A percentile compares a stretch with the other conserved stretches of the same genome.
phyloP scores from a whole-genome alignment of 192 early-diverging fungal species.

The Umbelopsis ramanniana region DNA sequence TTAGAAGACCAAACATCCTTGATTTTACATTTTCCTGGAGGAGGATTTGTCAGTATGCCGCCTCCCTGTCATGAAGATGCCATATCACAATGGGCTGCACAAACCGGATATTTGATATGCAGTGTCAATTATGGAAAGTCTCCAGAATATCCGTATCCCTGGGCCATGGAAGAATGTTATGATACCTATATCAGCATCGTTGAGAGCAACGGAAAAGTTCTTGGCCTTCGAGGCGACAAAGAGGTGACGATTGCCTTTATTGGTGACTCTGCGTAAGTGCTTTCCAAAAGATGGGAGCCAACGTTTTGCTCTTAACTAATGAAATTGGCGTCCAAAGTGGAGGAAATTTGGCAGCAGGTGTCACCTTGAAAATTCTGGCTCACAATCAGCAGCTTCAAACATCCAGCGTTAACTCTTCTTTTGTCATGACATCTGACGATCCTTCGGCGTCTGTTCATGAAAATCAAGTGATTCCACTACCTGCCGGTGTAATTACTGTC shows the following conservation, averaged over 20 bases:
- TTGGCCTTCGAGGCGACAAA: slow-evolving; percentile 72
- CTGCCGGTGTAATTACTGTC: slow-evolving; percentile 80
- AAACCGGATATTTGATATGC: slow-evolving; percentile 72
- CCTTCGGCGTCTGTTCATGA: not conserved
- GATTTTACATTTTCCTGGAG: slow-evolving; percentile 74
- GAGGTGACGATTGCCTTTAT: slow-evolving; percentile 76
- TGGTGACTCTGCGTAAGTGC: slow-evolving; percentile 92
- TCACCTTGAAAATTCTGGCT: slow-evolving; percentile 79
- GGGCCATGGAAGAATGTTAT: slow-evolving; percentile 88
- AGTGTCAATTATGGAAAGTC: slow-evolving; percentile 94
- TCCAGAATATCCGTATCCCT: slow-evolving; percentile 95
- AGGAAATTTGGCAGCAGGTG: slow-evolving; percentile 82
- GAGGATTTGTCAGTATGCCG: slow-evolving; percentile 92
- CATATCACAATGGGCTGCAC: slow-evolving; percentile 77
- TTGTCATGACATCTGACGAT: slow-evolving; percentile 7
- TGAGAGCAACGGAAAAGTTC: slow-evolving; percentile 72
- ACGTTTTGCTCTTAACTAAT: not conserved
- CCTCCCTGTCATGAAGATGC: slow-evolving; percentile 89
- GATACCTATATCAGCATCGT: slow-evolving; percentile 80
- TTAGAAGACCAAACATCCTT: slow-evolving; percentile 47
- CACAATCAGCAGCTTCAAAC: slow-evolving; percentile 36
- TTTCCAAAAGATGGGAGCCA: not conserved
- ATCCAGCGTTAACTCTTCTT: slow-evolving; percentile 1
- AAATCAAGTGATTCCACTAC: slow-evolving; percentile 56
- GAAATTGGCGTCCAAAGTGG: slow-evolving; percentile 55